A percentile compares a stretch with the other conserved stretches of the same genome.
Evolutionary conservation across 768 basidiomycete genomes (phyloP).

Genomic region (Trametes sanguinea): DNA sequence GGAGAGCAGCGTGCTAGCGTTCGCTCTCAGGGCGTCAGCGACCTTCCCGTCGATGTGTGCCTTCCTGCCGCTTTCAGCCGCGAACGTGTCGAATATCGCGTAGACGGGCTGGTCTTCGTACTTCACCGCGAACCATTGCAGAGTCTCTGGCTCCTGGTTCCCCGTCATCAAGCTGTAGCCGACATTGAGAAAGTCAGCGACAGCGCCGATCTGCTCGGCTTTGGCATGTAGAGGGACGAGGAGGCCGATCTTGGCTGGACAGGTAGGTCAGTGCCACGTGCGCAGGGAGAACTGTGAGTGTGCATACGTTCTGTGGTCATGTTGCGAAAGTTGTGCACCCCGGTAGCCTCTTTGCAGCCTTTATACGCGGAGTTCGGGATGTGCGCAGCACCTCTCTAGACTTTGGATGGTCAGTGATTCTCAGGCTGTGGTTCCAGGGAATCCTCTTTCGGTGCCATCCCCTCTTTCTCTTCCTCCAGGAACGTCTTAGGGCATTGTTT

Average conservation of each 20-base stretch:
- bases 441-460: too few species aligned
- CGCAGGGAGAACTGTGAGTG: too few species aligned
- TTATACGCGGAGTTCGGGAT: neutral
- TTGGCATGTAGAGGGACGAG: constrained; percentile 36
- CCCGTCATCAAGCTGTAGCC: constrained; percentile 33
- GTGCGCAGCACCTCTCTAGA: too few species aligned
- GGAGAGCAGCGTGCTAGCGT: constrained; percentile 34
- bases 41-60: constrained; percentile 41
- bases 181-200: constrained; percentile 34
- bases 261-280: constrained; percentile 1
- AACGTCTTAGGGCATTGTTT: too few species aligned
- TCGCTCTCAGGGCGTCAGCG: constrained; percentile 38
- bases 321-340: neutral
- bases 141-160: constrained; percentile 37
- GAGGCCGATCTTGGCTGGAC: constrained; percentile 26
- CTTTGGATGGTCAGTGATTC: too few species aligned
- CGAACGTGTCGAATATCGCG: constrained; percentile 45
- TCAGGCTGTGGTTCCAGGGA: too few species aligned
- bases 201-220: constrained; percentile 26
- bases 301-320: constrained; percentile 15
- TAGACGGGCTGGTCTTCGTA: constrained; percentile 31
- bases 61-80: constrained; percentile 34
- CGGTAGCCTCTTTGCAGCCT: neutral
- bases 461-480: too few species aligned
- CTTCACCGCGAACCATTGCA: constrained; percentile 43